These are phyloP conservation scores for Clarireedia hainanense DNA, from an alignment of 2,329 filamentous ascomycete genomes.

Conservation along the genomic window DNA sequence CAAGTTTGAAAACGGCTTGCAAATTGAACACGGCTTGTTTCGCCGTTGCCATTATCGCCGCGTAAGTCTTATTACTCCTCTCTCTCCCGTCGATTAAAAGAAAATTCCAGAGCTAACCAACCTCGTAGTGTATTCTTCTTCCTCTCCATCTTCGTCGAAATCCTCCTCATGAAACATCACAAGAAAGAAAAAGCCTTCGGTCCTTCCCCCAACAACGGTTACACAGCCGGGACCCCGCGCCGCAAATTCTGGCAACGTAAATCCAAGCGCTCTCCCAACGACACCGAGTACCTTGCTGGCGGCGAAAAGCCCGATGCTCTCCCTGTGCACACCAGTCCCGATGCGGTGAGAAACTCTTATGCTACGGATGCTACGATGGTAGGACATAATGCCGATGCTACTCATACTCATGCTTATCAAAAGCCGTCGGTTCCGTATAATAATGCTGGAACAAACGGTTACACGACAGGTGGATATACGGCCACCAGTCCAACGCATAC, in stretches of 20 bases:
- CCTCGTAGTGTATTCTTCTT: conserved; percentile 60
- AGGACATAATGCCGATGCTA: no score
- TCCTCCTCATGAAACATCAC: conserved; percentile 62
- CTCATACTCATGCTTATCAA: no score
- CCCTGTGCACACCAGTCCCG: conserved; percentile 33
- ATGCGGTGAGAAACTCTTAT: conserved; percentile 27
- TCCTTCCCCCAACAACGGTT: conserved; percentile 57
- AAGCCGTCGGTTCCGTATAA: no score
- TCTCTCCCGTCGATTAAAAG: neutral
- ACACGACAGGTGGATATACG: no score
- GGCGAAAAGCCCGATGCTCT: conserved; percentile 27
- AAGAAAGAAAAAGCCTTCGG: conserved; percentile 68
- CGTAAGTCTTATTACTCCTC: conserved; percentile 41
- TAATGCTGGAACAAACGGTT: no score
- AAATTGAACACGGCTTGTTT: conserved; percentile 69
- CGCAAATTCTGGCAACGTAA: conserved; percentile 30
- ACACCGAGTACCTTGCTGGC: conserved; percentile 11
- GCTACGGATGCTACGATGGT: conserved; percentile 15
- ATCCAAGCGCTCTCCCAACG: neutral
- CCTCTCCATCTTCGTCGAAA: conserved; percentile 60
- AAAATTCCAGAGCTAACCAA: conserved; percentile 1
- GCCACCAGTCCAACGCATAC: no score
- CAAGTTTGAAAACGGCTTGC: conserved; percentile 55
- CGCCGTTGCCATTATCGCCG: conserved; percentile 68
- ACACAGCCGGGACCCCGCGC: conserved; percentile 50